Evolutionary conservation across 352 stramenopile genomes (phyloP).

Genomic region (Globisporangium nagaii): DNA sequence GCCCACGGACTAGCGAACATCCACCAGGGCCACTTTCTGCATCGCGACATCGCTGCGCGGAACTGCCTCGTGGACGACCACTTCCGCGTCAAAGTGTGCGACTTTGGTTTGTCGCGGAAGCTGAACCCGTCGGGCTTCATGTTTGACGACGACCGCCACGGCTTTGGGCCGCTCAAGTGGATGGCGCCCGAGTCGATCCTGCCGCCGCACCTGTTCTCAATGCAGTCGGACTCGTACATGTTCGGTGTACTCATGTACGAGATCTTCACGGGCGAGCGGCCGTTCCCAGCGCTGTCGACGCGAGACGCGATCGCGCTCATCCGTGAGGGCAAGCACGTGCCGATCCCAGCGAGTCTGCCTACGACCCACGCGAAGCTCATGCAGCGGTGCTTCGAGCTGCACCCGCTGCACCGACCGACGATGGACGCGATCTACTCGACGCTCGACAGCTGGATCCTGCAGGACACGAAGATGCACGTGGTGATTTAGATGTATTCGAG

Average conservation of each 20-base stretch:
- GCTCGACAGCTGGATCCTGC: conserved; percentile 51
- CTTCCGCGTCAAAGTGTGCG: conserved; percentile 66
- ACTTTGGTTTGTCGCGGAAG: conserved; percentile 62
- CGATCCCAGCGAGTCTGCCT: conserved; percentile 39
- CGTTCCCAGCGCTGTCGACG: conserved; percentile 48
- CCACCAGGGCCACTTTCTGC: conserved; percentile 52
- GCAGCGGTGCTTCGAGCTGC: conserved; percentile 49
- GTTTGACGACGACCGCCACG: conserved; percentile 51
- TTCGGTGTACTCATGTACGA: conserved; percentile 74
- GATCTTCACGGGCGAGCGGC: conserved; percentile 55
- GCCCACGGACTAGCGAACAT: conserved; percentile 63
- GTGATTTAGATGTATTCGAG: conserved; percentile 4
- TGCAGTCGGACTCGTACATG: conserved; percentile 70
- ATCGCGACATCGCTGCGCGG: conserved; percentile 60
- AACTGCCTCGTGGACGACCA: conserved; percentile 63
- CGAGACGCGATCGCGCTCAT: conserved; percentile 56
- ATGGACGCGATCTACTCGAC: conserved; percentile 67
- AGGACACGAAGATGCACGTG: conserved; percentile 32
- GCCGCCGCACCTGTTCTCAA: conserved; percentile 64
- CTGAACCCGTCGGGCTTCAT: conserved; percentile 25
- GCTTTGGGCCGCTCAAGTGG: conserved; percentile 69
- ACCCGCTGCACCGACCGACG: conserved; percentile 44
- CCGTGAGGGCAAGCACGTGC: conserved; percentile 57
- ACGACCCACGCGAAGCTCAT: conserved; percentile 44
- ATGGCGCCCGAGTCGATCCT: conserved; percentile 67